Evolutionary conservation across 352 stramenopile species (phyloP).

Genomic region (Phytopythium litorale): DNA sequence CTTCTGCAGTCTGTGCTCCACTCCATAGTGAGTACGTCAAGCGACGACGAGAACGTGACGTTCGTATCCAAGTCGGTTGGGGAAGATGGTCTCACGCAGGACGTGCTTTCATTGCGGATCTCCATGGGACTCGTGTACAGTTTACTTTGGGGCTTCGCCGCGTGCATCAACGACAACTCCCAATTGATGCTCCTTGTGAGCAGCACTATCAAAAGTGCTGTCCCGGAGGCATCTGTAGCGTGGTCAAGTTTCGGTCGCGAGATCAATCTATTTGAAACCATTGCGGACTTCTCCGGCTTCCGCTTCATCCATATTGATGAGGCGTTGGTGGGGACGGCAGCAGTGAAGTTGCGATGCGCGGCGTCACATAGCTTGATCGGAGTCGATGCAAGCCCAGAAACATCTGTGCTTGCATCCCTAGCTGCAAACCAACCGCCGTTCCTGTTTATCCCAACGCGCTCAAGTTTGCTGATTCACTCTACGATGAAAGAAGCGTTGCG

Average conservation of each 20-base stretch:
- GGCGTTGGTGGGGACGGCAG: not conserved
- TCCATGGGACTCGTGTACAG: slow-evolving; percentile 52
- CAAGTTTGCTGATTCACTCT: slow-evolving; percentile 40
- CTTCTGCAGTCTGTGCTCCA: slow-evolving; percentile 28
- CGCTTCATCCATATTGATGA: slow-evolving; percentile 22
- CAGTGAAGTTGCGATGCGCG: not conserved
- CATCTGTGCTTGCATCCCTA: not conserved
- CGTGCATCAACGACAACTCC: slow-evolving; percentile 14
- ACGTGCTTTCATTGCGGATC: slow-evolving; percentile 19
- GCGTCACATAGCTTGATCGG: not conserved
- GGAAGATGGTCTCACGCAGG: not conserved
- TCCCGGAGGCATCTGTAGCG: slow-evolving; percentile 19
- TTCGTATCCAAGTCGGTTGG: not conserved
- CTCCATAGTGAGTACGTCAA: not conserved
- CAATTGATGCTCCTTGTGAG: slow-evolving; percentile 25
- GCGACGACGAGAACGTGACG: not conserved
- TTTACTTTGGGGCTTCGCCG: slow-evolving; percentile 48
- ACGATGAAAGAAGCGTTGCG: slow-evolving; percentile 35
- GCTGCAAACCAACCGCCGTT: not conserved
- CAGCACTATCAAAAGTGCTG: slow-evolving; percentile 23
- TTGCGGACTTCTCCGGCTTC: slow-evolving; percentile 25
- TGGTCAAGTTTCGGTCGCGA: slow-evolving; percentile 19
- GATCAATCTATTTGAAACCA: slow-evolving; percentile 36
- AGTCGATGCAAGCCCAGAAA: not conserved
- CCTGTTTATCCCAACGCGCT: slow-evolving; percentile 38